phyloP scores from a whole-genome alignment of 306 rosid genomes.

The Cucurbita pepo region DNA sequence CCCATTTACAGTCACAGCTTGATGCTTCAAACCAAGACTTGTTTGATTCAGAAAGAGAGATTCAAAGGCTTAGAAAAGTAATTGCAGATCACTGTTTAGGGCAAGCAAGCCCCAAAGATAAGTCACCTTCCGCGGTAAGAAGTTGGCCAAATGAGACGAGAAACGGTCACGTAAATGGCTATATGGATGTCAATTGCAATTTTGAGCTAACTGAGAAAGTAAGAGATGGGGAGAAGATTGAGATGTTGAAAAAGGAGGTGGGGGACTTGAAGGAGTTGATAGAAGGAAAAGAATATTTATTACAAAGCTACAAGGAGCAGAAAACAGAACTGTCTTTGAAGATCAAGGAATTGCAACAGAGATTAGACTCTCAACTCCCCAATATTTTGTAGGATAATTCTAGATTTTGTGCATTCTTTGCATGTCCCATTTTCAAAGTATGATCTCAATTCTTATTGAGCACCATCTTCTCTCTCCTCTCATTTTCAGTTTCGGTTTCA shows the following conservation, averaged over 20 bases:
- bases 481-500: slow-evolving; percentile 15
- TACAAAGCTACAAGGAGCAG: slow-evolving; percentile 85
- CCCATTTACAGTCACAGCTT: slow-evolving; percentile 70
- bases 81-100: slow-evolving; percentile 78
- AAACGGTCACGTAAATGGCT: slow-evolving; percentile 50
- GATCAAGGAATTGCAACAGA: slow-evolving; percentile 72
- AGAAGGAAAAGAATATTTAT: slow-evolving; percentile 79
- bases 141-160: slow-evolving; percentile 18
- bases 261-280: slow-evolving; percentile 83
- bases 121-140: slow-evolving; percentile 7
- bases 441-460: slow-evolving; percentile 13
- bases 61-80: slow-evolving; percentile 81
- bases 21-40: slow-evolving; percentile 60
- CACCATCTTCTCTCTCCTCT: slow-evolving; percentile 17
- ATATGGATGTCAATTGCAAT: slow-evolving; percentile 36
- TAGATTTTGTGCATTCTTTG: slow-evolving; percentile 42
- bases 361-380: slow-evolving; percentile 81
- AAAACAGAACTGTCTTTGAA: slow-evolving; percentile 60
- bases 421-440: slow-evolving; percentile 12
- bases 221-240: slow-evolving; percentile 56
- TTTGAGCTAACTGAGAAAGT: slow-evolving; percentile 30
- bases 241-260: slow-evolving; percentile 64
- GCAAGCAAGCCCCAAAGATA: slow-evolving; percentile 24
- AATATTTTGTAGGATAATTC: slow-evolving; percentile 63
- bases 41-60: slow-evolving; percentile 69